These are phyloP conservation scores for Sordaria brevicollis DNA, from an alignment of 495 filamentous ascomycete genomes.

Conservation along the genomic window DNA sequence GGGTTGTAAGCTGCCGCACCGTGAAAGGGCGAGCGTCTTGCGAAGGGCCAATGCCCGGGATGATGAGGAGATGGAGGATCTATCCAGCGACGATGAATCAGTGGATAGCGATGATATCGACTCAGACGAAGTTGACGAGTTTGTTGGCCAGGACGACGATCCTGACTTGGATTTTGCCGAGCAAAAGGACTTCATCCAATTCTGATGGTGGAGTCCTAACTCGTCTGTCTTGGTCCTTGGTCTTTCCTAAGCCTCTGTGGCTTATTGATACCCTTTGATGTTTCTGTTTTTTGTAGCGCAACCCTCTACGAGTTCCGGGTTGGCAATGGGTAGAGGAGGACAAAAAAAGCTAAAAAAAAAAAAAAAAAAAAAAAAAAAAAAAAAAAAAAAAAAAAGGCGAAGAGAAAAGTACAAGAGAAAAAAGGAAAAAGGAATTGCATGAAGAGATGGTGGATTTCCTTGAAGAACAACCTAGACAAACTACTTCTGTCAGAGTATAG, in stretches of 20 bases:
- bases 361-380: neutral
- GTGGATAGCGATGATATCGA: conserved; percentile 81
- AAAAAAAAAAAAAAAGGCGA: neutral
- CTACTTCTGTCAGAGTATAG: neutral
- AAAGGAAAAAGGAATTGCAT: neutral
- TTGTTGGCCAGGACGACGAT: conserved; percentile 37
- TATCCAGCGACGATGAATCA: conserved; percentile 76
- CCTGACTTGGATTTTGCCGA: conserved; percentile 29
- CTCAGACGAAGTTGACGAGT: conserved; percentile 75
- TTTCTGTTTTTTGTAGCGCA: neutral
- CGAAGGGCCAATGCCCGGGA: conserved; percentile 28
- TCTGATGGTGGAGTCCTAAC: conserved; percentile 17
- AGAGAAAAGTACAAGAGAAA: neutral
- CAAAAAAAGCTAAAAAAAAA: neutral
- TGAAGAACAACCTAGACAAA: neutral
- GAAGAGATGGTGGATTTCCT: neutral
- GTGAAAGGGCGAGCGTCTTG: conserved; percentile 68
- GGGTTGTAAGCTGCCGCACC: conserved; percentile 76
- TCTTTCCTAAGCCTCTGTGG: neutral
- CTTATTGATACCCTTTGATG: conserved; percentile 12
- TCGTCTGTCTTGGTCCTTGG: neutral
- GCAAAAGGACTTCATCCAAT: conserved; percentile 38
- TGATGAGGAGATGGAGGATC: conserved; percentile 57
- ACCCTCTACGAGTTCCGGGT: neutral
- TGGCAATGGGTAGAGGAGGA: neutral